A percentile compares a stretch with the other conserved stretches of the same genome.
These are phyloP conservation scores for Leishmania arabica DNA, from an alignment of 208 protist genomes.

Conservation along the genomic window DNA sequence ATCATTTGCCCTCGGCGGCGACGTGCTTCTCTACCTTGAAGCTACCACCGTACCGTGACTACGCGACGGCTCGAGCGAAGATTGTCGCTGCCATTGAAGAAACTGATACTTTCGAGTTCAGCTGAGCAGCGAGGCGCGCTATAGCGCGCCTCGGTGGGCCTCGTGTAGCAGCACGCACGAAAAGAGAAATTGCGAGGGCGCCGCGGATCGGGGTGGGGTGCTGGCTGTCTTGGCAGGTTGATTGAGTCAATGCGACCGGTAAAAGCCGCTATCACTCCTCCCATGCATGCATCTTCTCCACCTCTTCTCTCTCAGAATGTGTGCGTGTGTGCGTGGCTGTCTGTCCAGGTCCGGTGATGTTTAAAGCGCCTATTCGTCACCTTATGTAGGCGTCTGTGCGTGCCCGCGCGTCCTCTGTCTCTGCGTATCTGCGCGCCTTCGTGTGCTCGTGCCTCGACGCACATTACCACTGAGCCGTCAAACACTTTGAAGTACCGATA, in stretches of 20 bases:
- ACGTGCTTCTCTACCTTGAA: constrained; percentile 96
- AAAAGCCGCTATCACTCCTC: neutral
- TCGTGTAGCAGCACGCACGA: neutral
- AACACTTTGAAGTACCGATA: neutral
- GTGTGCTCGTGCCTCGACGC: neutral
- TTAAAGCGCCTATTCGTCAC: neutral
- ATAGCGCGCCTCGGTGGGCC: neutral
- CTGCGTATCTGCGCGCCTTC: neutral
- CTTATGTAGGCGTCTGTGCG: neutral
- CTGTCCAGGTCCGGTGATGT: neutral
- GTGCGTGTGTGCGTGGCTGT: neutral
- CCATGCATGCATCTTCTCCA: neutral
- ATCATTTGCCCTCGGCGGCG: constrained; percentile 86
- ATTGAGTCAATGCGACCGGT: neutral
- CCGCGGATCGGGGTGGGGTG: neutral
- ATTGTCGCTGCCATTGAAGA: constrained; percentile 91
- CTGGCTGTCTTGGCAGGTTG: neutral
- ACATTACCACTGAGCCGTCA: neutral
- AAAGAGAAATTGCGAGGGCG: neutral
- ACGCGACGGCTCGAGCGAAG: constrained; percentile 71
- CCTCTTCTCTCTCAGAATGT: neutral
- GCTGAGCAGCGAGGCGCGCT: constrained; percentile 26
- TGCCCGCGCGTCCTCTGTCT: neutral
- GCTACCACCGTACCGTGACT: constrained; percentile 83
- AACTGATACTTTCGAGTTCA: constrained; percentile 86